phyloP scores from a whole-genome alignment of 306 rosid genomes.

The Gleditsia sinensis region DNA sequence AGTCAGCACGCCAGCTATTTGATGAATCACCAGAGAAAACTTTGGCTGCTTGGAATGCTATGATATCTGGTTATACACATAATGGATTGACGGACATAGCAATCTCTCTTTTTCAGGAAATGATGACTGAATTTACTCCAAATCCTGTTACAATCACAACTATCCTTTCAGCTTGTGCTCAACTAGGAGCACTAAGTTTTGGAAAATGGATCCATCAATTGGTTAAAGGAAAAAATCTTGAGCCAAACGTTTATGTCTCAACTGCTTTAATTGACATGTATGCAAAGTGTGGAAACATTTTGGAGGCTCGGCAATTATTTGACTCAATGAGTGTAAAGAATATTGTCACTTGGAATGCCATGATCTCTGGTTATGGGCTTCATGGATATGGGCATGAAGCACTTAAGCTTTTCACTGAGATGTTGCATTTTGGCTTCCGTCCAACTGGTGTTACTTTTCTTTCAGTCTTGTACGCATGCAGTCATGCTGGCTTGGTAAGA shows the following conservation, averaged over 20 bases:
- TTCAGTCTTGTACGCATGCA: constrained; percentile 86
- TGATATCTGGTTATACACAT: constrained; percentile 92
- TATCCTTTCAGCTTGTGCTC: constrained; percentile 95
- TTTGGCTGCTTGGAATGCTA: constrained; percentile 88
- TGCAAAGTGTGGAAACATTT: constrained; percentile 87
- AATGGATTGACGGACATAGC: constrained; percentile 83
- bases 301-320: constrained; percentile 73
- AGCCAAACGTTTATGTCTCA: constrained; percentile 72
- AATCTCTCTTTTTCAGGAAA: constrained; percentile 78
- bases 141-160: constrained; percentile 80
- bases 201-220: constrained; percentile 87
- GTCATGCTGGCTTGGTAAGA: constrained; percentile 87
- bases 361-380: constrained; percentile 94
- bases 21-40: constrained; percentile 81
- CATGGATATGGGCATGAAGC: constrained; percentile 91
- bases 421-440: constrained; percentile 58
- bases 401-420: constrained; percentile 66
- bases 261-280: constrained; percentile 93
- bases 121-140: constrained; percentile 70
- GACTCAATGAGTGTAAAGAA: constrained; percentile 75
- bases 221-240: constrained; percentile 69
- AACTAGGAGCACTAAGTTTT: constrained; percentile 81
- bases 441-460: constrained; percentile 84
- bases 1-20: constrained; percentile 70
- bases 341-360: constrained; percentile 90